Evolutionary conservation across 192 early-diverging fungal genomes (phyloP), one percentile per base, ranked within the genome.

Genomic region (Helicostylum pulchrum): DNA sequence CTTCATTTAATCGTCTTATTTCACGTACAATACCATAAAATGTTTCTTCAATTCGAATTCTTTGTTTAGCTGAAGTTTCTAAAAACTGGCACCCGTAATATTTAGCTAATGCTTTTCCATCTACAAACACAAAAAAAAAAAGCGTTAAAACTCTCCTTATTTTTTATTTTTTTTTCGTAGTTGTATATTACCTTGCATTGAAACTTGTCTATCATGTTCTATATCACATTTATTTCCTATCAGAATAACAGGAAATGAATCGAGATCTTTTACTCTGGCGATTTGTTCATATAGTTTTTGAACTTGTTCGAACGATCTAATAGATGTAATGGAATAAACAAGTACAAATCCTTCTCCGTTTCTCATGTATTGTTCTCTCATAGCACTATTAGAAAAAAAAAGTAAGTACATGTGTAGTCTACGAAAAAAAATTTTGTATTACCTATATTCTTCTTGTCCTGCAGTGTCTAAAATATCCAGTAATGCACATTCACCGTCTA

Each of bases 391-490:
- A 17, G n/a, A n/a, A 26, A 26, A 2, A 26, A 26, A 26, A 26
- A 26, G 1, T 26, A 26, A 26, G 2, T 26, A 26, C 26, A 26
- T 0, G 1, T 26, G 2, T 26, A 26, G 26, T 26, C 26, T 26
- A 26, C 26, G 2, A 26, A 26, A 26, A 39, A 39, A 39, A 39
- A 85, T 48, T 14, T 0, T 34, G 15, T 9, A 36, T 34, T 56
- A 66, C 70, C 70, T 72, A 44, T 95, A 96, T 78, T 96, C 94
- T 69, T 98, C 94, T 71, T 98, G 95, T 20, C 95, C 95, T 6
- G 94, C 94, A 11, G 94, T 98, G 75, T 98, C 95, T 17, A 98
- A 82, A 8, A 98, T 89, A 68, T 98, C 95, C 7, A 98, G 82
- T 61, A 94, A 85, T 34, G 92, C 92, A 0, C 88, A 86, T 68